Evolutionary conservation across 2,329 filamentous ascomycete species (phyloP).

Genomic region (Arthroderma sp.): DNA sequence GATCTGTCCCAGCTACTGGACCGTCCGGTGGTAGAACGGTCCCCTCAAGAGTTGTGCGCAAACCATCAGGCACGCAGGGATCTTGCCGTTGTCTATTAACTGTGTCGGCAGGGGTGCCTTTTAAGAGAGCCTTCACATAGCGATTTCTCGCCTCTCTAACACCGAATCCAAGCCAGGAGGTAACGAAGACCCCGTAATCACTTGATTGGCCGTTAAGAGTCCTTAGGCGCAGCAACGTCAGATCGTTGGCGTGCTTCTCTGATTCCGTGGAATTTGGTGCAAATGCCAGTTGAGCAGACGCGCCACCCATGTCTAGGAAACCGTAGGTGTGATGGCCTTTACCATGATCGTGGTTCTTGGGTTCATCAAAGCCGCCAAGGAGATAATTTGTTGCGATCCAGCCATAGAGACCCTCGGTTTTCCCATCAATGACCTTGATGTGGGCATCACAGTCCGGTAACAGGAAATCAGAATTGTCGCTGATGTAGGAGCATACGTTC

Average conservation of each 20-base stretch:
- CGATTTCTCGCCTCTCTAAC: slow-evolving; percentile 80
- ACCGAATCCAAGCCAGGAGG: slow-evolving; percentile 95
- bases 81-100: slow-evolving; percentile 63
- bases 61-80: slow-evolving; percentile 72
- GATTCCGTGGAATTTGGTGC: slow-evolving; percentile 87
- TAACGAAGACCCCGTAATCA: slow-evolving; percentile 86
- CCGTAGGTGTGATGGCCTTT: slow-evolving; percentile 90
- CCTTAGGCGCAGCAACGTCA: slow-evolving; percentile 75
- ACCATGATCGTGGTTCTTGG: slow-evolving; percentile 63
- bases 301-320: slow-evolving; percentile 96
- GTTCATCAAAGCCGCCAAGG: slow-evolving; percentile 74
- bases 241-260: slow-evolving; percentile 74
- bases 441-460: slow-evolving; percentile 83
- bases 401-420: slow-evolving; percentile 90
- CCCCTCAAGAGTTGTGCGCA: slow-evolving; percentile 64
- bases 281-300: slow-evolving; percentile 95
- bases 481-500: slow-evolving; percentile 73
- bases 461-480: slow-evolving; percentile 62
- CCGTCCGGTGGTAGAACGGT: slow-evolving; percentile 38
- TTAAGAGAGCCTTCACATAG: slow-evolving; percentile 66
- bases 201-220: slow-evolving; percentile 63
- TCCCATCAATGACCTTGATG: slow-evolving; percentile 87
- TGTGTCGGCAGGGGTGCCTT: slow-evolving; percentile 46
- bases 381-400: slow-evolving; percentile 98
- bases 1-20: slow-evolving; percentile 29